Conservation (phyloP, 257 asterid genomes). For the Jaltomata sinuosa region DNA sequence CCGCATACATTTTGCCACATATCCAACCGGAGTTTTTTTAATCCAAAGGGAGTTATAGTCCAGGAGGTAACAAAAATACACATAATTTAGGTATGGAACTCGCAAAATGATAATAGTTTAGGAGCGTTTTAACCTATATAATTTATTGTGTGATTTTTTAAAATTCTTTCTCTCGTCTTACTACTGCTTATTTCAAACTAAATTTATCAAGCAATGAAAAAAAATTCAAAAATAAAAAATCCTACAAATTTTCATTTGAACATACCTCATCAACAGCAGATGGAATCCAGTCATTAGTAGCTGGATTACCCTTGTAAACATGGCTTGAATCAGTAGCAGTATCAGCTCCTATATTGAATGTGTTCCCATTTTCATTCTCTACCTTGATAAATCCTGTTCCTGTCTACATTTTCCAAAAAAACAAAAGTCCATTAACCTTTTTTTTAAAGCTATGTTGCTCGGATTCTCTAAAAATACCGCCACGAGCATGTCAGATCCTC, state of each 20-base stretch:
- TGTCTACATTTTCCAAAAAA: constrained; percentile 32
- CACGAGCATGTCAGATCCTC: not conserved
- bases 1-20: not conserved
- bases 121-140: not conserved
- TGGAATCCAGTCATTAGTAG: constrained; percentile 96
- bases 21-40: not conserved
- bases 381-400: constrained; percentile 82
- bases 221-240: too few relatives aligned
- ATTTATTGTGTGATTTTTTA: not conserved
- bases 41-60: not conserved
- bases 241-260: not conserved
- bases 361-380: constrained; percentile 26
- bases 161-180: not conserved
- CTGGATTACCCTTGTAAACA: constrained; percentile 74
- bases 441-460: not conserved
- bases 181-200: not conserved
- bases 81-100: too few relatives aligned
- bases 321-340: constrained; percentile 39
- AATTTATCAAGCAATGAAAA: too few relatives aligned
- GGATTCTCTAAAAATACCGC: not conserved
- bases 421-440: not conserved
- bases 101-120: not conserved
- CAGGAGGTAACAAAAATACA: not conserved
- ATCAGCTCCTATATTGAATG: constrained; percentile 41
- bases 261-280: constrained; percentile 35